phyloP scores from a whole-genome alignment of 352 stramenopile species.

The Globisporangium heterothallicum region DNA sequence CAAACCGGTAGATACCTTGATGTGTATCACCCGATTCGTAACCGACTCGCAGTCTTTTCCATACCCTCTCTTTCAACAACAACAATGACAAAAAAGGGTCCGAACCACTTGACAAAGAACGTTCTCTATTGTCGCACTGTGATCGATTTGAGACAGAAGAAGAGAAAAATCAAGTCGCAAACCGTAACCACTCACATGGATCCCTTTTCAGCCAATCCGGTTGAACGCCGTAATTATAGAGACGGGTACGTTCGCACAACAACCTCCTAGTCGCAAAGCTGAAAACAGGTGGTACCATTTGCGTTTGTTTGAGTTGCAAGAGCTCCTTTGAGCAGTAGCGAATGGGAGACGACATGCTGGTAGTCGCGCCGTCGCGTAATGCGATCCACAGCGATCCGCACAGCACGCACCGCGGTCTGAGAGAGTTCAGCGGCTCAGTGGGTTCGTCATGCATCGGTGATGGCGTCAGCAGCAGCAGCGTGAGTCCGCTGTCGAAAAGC shows the following conservation, averaged over 20 bases:
- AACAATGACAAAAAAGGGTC: neutral
- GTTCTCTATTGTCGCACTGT: neutral
- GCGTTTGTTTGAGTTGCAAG: too few relatives aligned
- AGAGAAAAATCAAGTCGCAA: neutral
- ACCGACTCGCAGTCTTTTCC: too few relatives aligned
- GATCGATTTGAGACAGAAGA: too few relatives aligned
- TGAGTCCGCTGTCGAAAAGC: constrained; percentile 2
- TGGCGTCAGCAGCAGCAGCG: too few relatives aligned
- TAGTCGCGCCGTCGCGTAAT: neutral
- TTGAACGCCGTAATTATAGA: neutral
- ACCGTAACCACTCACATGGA: neutral
- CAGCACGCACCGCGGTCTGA: neutral
- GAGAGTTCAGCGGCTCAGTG: neutral
- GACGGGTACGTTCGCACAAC: neutral
- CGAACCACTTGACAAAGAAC: neutral
- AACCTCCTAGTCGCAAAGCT: neutral
- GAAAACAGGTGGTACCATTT: too few relatives aligned
- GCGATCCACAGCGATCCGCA: neutral
- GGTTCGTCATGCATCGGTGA: neutral
- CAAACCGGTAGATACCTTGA: too few relatives aligned
- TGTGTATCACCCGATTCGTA: neutral
- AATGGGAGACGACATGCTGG: neutral
- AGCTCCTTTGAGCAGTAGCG: too few relatives aligned
- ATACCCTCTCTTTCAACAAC: too few relatives aligned
- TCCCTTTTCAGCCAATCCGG: neutral